phyloP scores from a whole-genome alignment of 495 filamentous ascomycete species.

The Collariella sp. region DNA sequence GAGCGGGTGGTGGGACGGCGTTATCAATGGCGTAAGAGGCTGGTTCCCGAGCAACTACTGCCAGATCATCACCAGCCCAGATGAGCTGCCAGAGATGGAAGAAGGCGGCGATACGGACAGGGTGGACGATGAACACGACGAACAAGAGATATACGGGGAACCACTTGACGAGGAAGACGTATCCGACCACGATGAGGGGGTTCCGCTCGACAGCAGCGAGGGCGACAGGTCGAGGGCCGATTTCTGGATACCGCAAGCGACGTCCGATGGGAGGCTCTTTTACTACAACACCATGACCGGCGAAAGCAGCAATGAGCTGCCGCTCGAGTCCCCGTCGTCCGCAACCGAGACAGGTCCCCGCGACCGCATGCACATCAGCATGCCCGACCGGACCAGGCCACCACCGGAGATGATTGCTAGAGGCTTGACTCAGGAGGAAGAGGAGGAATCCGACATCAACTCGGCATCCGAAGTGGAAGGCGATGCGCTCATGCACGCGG shows the following conservation, averaged over 20 bases:
- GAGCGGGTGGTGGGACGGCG: slow-evolving; percentile 98
- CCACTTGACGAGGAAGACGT: slow-evolving; percentile 26
- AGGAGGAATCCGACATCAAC: slow-evolving; percentile 63
- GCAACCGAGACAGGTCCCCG: slow-evolving; percentile 74
- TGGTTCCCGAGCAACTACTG: slow-evolving; percentile 99
- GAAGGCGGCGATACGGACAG: slow-evolving; percentile 60
- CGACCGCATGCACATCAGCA: slow-evolving; percentile 76
- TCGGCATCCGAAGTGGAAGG: slow-evolving; percentile 83
- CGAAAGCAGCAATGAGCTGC: slow-evolving; percentile 85
- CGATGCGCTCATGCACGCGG: slow-evolving; percentile 42
- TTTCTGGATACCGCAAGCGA: slow-evolving; percentile 98
- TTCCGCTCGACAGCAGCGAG: slow-evolving; percentile 62
- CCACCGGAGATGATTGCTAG: slow-evolving; percentile 88
- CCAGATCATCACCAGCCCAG: slow-evolving; percentile 64
- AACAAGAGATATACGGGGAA: slow-evolving; percentile 36
- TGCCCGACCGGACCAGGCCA: slow-evolving; percentile 83
- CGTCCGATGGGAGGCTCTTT: slow-evolving; percentile 84
- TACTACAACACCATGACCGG: slow-evolving; percentile 97
- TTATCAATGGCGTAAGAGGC: slow-evolving; percentile 84
- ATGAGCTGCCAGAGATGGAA: slow-evolving; percentile 50
- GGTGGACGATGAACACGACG: slow-evolving; percentile 60
- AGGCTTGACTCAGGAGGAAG: slow-evolving; percentile 75
- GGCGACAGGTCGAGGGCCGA: slow-evolving; percentile 77
- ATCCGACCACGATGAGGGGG: slow-evolving; percentile 39
- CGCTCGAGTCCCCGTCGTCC: slow-evolving; percentile 79